Percentiles rank a stretch among this genome's conserved stretches.
phyloP scores from a whole-genome alignment of 352 stramenopile species.

The Globisporangium spiculum region DNA sequence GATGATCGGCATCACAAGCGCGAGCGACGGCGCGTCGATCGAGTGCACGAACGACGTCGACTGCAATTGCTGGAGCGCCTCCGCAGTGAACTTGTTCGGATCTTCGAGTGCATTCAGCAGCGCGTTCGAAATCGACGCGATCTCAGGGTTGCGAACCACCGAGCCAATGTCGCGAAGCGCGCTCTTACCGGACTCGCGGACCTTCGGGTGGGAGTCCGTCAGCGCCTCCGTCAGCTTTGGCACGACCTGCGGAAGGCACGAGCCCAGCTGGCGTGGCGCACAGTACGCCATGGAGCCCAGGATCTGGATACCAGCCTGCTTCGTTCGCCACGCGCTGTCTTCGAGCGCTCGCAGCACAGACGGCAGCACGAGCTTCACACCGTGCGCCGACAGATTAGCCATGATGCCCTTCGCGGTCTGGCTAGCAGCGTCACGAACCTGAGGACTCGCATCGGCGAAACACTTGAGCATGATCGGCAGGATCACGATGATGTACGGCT shows the following conservation, averaged over 20 bases:
- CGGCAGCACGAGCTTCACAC: slow-evolving; percentile 98
- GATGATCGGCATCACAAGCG: slow-evolving; percentile 99
- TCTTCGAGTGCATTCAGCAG: slow-evolving; percentile 97
- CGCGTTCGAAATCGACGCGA: slow-evolving; percentile 92
- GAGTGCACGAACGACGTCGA: slow-evolving; percentile 99
- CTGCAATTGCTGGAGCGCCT: slow-evolving; percentile 96
- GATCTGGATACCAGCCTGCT: slow-evolving; percentile 98
- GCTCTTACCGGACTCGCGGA: slow-evolving; percentile 94
- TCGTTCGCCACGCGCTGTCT: slow-evolving; percentile 96
- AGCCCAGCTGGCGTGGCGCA: slow-evolving; percentile 98
- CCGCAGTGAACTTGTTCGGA: slow-evolving; percentile 88
- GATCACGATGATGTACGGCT: slow-evolving; percentile 98
- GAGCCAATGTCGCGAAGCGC: slow-evolving; percentile 96
- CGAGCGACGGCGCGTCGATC: slow-evolving; percentile 98
- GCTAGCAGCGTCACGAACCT: slow-evolving; percentile 95
- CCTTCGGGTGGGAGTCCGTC: slow-evolving; percentile 98
- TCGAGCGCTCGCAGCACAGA: slow-evolving; percentile 95
- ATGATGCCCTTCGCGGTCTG: slow-evolving; percentile 97
- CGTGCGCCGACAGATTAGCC: slow-evolving; percentile 97
- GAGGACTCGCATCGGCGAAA: slow-evolving; percentile 95
- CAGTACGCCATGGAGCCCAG: slow-evolving; percentile 97
- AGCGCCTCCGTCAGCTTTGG: slow-evolving; percentile 97
- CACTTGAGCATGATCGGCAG: slow-evolving; percentile 98
- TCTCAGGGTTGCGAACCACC: slow-evolving; percentile 99
- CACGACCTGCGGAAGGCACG: slow-evolving; percentile 98